Evolutionary conservation across 768 basidiomycete species (phyloP), one percentile per base, ranked within the genome.

Genomic region (Psilocybe azurescens): DNA sequence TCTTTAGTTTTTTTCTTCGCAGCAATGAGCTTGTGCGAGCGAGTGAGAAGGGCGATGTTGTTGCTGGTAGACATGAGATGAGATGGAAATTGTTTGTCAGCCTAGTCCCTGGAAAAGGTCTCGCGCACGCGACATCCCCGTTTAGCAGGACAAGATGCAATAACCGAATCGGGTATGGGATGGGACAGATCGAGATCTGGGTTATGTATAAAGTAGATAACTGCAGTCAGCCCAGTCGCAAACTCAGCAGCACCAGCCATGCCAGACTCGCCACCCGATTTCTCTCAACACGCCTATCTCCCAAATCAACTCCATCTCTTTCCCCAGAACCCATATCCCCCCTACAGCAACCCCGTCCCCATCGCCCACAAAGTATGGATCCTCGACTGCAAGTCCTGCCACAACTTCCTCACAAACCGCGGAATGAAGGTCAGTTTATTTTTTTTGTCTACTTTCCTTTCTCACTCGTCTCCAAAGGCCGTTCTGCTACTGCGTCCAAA

Each of bases 401-500:
- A 80, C 32, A 84, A 81, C 18, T 94, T 94, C 70, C 75, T 94
- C 52, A 91, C 92, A 14, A 93, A 94, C 72, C 84, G 93, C 29
- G 93, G 88, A 59, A 94, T 94, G 93, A 90, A 91, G 83, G 91
- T 86, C 67, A 38, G 69, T 69, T 48, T 13, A 18, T 49, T 28
- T 39, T 39, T 50, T 49, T 29, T 44, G 38, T 48, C 49, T 28
- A 39, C 59, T 57, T 5, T 13, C 33, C 39, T 47, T 7, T 56
- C 58, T 62, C 44, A 65, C 56, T 59, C 53, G 53, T 61, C 58
- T 44, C 53, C 62, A 93, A 36, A 36, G 92, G 93, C 93, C 51
- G 92, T 94, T 44, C 81, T 94, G n/a, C 81, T 95, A 20, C 81
- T 94, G 58, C 85, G 89, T 58, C 92, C 93, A 0, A 89, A 88